Conservation (phyloP, 1,139 yeast species). For the Magnusiomyces clavatus region DNA sequence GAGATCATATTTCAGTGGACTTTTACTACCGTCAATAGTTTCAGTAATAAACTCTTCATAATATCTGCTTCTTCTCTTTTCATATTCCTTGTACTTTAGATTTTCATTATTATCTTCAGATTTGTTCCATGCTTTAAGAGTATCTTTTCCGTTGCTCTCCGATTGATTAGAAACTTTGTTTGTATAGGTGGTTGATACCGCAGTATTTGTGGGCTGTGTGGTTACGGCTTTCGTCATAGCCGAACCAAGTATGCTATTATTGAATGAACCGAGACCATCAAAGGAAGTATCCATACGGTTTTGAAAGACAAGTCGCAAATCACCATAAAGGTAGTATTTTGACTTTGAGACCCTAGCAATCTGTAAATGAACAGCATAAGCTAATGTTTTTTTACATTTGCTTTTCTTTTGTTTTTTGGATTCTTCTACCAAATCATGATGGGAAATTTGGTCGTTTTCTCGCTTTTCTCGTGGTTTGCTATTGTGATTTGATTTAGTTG, state of each 20-base stretch:
- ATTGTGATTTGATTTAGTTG: too few relatives aligned
- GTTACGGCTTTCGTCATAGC: conserved; percentile 7
- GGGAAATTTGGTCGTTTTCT: too few relatives aligned
- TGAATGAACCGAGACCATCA: neutral
- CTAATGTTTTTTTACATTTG: conserved; percentile 10
- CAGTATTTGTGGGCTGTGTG: neutral
- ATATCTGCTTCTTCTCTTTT: too few relatives aligned
- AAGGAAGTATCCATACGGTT: conserved; percentile 20
- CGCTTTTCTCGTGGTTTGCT: too few relatives aligned
- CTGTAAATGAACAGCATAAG: conserved; percentile 32
- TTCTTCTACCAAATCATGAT: too few relatives aligned
- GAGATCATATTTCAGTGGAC: too few relatives aligned
- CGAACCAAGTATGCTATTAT: conserved; percentile 2
- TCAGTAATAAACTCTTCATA: too few relatives aligned
- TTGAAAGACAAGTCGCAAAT: conserved; percentile 34
- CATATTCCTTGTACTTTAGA: too few relatives aligned
- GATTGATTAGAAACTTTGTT: neutral
- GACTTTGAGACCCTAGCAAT: conserved; percentile 29
- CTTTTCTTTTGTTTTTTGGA: neutral
- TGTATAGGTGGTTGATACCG: conserved; percentile 4
- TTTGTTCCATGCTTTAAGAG: too few relatives aligned
- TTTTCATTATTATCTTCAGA: too few relatives aligned
- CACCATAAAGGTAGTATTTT: conserved; percentile 33
- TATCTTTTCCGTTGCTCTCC: neutral
- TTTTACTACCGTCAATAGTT: too few relatives aligned